Percentiles rank a stretch among this genome's conserved stretches.
Evolutionary conservation across 2,329 filamentous ascomycete species (phyloP).

Genomic region (Sphaerulina vaccinii): DNA sequence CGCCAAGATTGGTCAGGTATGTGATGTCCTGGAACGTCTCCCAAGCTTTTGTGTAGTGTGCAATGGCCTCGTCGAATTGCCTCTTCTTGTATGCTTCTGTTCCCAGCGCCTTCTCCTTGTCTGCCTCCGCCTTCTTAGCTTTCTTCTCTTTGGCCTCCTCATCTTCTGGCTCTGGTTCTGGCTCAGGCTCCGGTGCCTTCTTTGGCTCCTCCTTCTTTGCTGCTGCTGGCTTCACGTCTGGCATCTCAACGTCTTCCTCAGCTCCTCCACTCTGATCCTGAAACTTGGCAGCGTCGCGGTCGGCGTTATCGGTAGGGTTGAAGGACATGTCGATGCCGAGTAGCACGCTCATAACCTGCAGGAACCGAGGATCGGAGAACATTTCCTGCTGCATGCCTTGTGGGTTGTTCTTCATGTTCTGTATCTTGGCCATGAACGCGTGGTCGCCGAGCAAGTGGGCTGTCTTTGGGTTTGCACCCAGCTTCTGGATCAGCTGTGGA

Average conservation of each 20-base stretch:
- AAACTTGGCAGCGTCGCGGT: constrained; percentile 47
- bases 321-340: constrained; percentile 92
- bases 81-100: constrained; percentile 98
- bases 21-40: constrained; percentile 93
- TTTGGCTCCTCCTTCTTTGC: constrained; percentile 48
- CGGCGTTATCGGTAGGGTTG: constrained; percentile 50
- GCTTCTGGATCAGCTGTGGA: constrained; percentile 83
- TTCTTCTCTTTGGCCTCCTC: constrained; percentile 81
- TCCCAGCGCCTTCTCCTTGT: constrained; percentile 90
- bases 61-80: constrained; percentile 90
- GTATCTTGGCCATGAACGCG: constrained; percentile 86
- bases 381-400: constrained; percentile 76
- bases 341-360: constrained; percentile 89
- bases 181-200: constrained; percentile 63
- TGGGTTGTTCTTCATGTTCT: constrained; percentile 78
- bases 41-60: constrained; percentile 94
- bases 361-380: constrained; percentile 76
- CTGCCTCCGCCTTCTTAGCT: constrained; percentile 87
- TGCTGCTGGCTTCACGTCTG: constrained; percentile 69
- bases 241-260: constrained; percentile 75
- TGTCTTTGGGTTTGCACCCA: constrained; percentile 93
- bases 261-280: constrained; percentile 64
- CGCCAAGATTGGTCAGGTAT: constrained; percentile 94
- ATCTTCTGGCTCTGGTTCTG: constrained; percentile 67
- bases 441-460: constrained; percentile 74